phyloP scores from a whole-genome alignment of 2,329 filamentous ascomycete genomes.

The Fusarium palustre region DNA sequence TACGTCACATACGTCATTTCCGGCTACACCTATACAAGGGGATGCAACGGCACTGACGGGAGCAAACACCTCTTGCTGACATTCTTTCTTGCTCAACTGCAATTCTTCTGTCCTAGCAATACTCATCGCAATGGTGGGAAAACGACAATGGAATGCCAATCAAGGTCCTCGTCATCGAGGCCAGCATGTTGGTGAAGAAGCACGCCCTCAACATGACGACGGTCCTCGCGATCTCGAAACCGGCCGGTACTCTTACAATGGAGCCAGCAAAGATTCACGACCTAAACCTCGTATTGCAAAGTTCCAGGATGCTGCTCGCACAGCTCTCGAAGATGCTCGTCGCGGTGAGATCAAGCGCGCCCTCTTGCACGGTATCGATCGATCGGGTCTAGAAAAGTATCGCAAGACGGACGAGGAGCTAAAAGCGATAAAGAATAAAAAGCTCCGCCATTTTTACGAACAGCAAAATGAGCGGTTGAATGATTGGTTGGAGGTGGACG shows the following conservation, averaged over 20 bases:
- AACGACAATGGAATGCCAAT: conserved; percentile 27
- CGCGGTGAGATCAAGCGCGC: conserved; percentile 49
- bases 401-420: conserved; percentile 49
- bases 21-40: conserved; percentile 11
- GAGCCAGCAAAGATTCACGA: conserved; percentile 4
- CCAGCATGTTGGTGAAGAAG: conserved; percentile 19
- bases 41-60: neutral
- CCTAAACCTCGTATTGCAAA: conserved; percentile 53
- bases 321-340: conserved; percentile 48
- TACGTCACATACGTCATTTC: conserved; percentile 36
- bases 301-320: conserved; percentile 49
- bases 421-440: conserved; percentile 47
- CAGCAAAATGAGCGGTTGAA: conserved; percentile 50
- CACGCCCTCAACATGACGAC: conserved; percentile 15
- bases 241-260: conserved; percentile 21
- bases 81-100: neutral
- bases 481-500: conserved; percentile 52
- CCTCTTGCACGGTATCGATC: conserved; percentile 49
- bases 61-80: conserved; percentile 19
- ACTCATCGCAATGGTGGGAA: conserved; percentile 38
- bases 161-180: conserved; percentile 19
- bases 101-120: neutral
- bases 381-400: conserved; percentile 46
- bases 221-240: conserved; percentile 42
- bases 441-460: conserved; percentile 48